Evolutionary conservation across 495 filamentous ascomycete genomes (phyloP).

Genomic region (Podospora fimiseda): DNA sequence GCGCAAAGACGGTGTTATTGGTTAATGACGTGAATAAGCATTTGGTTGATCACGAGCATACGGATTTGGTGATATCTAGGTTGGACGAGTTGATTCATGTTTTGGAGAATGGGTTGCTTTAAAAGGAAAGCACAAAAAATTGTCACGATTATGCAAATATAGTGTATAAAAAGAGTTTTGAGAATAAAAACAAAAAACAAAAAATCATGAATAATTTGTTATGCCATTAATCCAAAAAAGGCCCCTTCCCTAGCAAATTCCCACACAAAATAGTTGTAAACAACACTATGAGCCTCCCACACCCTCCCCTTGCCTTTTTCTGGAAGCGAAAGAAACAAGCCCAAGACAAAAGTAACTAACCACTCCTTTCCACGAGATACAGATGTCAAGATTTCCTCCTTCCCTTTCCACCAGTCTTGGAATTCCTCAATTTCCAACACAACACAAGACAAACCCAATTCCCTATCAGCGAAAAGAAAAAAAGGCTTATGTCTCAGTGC

Average conservation of each 20-base stretch:
- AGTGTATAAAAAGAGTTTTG: neutral
- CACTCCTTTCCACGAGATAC: neutral
- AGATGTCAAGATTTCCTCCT: too few relatives aligned
- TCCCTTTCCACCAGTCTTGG: too few relatives aligned
- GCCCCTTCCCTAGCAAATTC: neutral
- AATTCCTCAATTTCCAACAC: too few relatives aligned
- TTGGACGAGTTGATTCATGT: constrained; percentile 67
- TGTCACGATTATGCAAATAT: neutral
- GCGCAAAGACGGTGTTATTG: constrained; percentile 83
- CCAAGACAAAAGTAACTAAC: neutral
- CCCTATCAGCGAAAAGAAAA: neutral
- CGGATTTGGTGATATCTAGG: constrained; percentile 59
- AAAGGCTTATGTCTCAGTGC: neutral
- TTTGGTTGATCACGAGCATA: constrained; percentile 68
- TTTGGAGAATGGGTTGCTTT: constrained; percentile 61
- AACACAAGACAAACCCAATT: neutral
- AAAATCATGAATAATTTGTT: neutral
- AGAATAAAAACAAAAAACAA: neutral
- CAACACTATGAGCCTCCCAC: too few relatives aligned
- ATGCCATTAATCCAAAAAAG: neutral
- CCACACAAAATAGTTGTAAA: too few relatives aligned
- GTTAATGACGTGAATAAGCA: constrained; percentile 72
- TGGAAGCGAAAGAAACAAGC: too few relatives aligned
- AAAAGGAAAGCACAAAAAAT: constrained; percentile 11
- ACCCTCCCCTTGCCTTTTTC: too few relatives aligned